Conservation (phyloP, 805 yeast species). For the Lipomyces mesembrius region DNA sequence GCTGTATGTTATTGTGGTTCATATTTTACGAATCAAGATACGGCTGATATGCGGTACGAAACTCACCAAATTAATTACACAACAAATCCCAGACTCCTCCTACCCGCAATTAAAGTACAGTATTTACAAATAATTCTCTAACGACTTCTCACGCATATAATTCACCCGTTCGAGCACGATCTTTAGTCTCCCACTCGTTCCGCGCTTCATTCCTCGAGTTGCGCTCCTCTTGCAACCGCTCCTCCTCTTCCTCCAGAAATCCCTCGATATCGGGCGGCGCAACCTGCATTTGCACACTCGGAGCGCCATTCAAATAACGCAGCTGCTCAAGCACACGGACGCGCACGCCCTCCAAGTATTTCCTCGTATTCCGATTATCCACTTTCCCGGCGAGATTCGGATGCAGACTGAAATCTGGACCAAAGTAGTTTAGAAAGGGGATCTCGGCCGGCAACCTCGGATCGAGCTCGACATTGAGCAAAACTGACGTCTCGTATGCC, state of each 20-base stretch:
- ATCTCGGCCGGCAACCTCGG: conserved; percentile 72
- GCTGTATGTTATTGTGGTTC: background rate
- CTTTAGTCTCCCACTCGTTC: conserved; percentile 33
- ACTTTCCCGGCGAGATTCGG: conserved; percentile 79
- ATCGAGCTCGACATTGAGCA: conserved; percentile 77
- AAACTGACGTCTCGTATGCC: conserved; percentile 89
- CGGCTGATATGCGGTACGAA: background rate
- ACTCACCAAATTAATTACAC: background rate
- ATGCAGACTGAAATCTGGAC: conserved; percentile 88
- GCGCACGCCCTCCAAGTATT: conserved; percentile 78
- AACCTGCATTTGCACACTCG: conserved; percentile 89
- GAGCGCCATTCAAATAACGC: conserved; percentile 84
- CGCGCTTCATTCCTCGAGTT: conserved; percentile 37
- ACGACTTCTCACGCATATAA: conserved; percentile 18
- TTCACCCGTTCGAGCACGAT: conserved; percentile 38
- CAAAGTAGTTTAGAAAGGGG: conserved; percentile 82
- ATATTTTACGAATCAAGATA: accelerated
- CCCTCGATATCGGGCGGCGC: conserved; percentile 71
- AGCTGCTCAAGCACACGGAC: conserved; percentile 79
- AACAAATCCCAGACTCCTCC: conserved; percentile 1
- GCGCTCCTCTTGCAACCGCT: conserved; percentile 44
- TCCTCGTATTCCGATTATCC: conserved; percentile 83
- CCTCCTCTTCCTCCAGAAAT: conserved; percentile 47
- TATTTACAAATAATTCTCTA: background rate
- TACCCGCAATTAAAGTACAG: background rate